Evolutionary conservation across 2,329 filamentous ascomycete species (phyloP), one percentile per base, ranked within the genome.

Genomic region (Metarhizium brunneum): DNA sequence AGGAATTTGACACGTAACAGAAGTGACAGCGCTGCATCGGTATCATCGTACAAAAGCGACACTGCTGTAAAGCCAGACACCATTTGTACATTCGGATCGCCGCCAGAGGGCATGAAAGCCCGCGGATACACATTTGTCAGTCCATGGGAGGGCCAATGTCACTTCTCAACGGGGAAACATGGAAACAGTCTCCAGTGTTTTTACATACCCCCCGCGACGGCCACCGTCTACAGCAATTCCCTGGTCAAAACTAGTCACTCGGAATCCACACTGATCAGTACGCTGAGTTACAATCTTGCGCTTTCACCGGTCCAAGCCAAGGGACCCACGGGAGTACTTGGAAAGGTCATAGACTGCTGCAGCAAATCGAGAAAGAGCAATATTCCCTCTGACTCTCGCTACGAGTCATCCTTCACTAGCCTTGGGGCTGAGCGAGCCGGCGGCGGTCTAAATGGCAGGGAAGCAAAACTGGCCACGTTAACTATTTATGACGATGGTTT

Each of bases 381-480:
- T 25, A 25, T 25, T 25, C 25, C 25, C 25, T 25, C 25, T 8
- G 66, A 65, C 51, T 63, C 63, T 14, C 60, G 65, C 36, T 71
- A 76, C 20, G 68, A 63, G 3, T 71, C 73, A 0, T 74, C 92
- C 54, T 88, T 92, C 65, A 68, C 94, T 2, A 87, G 84, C 25
- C 76, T 96, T 0, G 92, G 91, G 1, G 82, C 83, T 60, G 92
- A 97, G 69, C 83, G 81, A 55, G 92, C 92, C 0, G 92, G 92
- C 1, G 92, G 92, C 25, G 92, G 92, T 0, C 87, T 88, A 65
- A 81, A 86, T 48, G 92, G 92, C 0, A 91, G 89, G 68, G 83
- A 89, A 64, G 92, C 90, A 3, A 99, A 99, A 74, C 75, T 99
- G 63, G 94, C 92, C 0, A 99, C 97, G 71, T 74, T 99, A 53